Evolutionary conservation across 75 land plant species (phyloP).

Genomic region (Cunninghamia lanceolata): DNA sequence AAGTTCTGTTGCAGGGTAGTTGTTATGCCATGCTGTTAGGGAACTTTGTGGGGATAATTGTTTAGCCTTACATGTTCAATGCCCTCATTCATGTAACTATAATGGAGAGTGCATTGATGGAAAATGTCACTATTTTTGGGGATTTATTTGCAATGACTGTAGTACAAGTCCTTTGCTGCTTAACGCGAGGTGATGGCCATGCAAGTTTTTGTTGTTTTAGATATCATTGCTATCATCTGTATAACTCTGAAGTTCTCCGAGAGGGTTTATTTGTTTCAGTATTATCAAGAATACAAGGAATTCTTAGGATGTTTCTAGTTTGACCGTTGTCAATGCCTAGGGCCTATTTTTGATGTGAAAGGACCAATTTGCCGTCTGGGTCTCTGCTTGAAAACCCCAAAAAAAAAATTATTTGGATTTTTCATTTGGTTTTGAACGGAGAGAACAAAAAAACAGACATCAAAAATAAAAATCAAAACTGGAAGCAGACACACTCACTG

Average conservation of each 20-base stretch:
- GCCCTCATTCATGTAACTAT: too few relatives aligned
- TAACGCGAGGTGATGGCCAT: neutral
- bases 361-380: too few relatives aligned
- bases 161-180: constrained; percentile 36
- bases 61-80: constrained; percentile 48
- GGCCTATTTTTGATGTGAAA: too few relatives aligned
- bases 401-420: too few relatives aligned
- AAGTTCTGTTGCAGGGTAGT: constrained; percentile 58
- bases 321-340: too few relatives aligned
- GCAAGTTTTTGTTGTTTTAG: neutral
- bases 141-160: constrained; percentile 83
- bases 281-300: too few relatives aligned
- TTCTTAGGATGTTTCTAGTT: too few relatives aligned
- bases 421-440: too few relatives aligned
- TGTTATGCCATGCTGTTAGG: constrained; percentile 79
- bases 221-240: neutral
- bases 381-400: too few relatives aligned
- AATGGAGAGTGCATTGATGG: constrained; percentile 88
- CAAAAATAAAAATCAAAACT: too few relatives aligned
- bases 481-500: too few relatives aligned
- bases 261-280: neutral
- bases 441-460: too few relatives aligned
- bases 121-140: constrained; percentile 83
- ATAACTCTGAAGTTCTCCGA: neutral
- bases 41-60: constrained; percentile 69